Base-by-base conservation (phyloP, 2,329 filamentous ascomycete genomes). In the Sporothrix pseudoabietina region DNA sequence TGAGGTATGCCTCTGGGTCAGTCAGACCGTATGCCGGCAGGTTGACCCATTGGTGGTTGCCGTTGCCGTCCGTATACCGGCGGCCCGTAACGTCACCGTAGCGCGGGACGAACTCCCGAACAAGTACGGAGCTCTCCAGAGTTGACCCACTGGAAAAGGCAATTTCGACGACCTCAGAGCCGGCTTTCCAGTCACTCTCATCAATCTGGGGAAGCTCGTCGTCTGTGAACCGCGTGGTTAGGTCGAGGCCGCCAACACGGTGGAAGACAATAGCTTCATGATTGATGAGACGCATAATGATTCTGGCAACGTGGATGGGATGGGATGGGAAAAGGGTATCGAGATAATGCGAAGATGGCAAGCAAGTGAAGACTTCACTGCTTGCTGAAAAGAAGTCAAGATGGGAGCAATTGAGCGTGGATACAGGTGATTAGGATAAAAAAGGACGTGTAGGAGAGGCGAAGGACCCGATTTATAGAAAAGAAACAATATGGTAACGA, bases 61-160 rank as follows among this genome's bases (percentile, higher is more conserved):
- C 75, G 1, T 59, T 6, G 3, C 47, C 30, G 16, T 76, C 76
- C 1, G 73, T 77, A 41, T 71, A 75, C 22, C 68, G 74, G 12
- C 76, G 73, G 16, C 75, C 75, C 1, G 72, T 75, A 6, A 70
- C 72, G 55, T 77, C 76, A 0, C 75, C 76, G 2, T 32, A 57
- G 8, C 66, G 74, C 0, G 73, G 75, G 3, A 69, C 9, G 16
- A 76, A 65, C 71, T 76, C 69, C 35, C 72, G 73, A 4, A 76
- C 75, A 0, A 39, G 3, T 2, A 72, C 54, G 4, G 26, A 8
- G 3, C 69, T 68, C 14, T 75, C 35, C 16, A 76, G 26, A 4
- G 47, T 1, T 4, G 72, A 63, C 26, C 73, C 76, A 6, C 69
- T 75, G 6, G 74, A 72, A 9, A 77, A 76, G 4, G 26, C 3